Conservation (phyloP, 257 asterid genomes). For the Cynanchum wilfordii region DNA sequence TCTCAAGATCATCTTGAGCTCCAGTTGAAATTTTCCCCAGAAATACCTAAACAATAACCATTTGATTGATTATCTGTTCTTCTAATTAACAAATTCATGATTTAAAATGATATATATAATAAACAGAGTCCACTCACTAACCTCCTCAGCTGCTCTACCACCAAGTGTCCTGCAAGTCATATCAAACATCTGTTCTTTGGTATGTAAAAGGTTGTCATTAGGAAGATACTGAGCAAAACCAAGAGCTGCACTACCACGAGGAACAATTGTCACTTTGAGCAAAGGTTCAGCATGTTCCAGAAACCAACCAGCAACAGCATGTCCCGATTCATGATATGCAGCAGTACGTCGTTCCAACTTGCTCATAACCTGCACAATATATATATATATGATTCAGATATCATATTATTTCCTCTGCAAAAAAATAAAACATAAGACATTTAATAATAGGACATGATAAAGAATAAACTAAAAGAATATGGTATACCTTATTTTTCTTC, state of each 20-base stretch:
- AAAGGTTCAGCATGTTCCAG: conserved; percentile 81
- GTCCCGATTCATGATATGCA: conserved; percentile 94
- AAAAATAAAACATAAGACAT: too few species aligned
- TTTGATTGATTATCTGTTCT: too few species aligned
- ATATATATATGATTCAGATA: not conserved
- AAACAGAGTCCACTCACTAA: too few species aligned
- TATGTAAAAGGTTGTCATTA: conserved; percentile 87
- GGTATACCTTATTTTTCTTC: conserved; percentile 68
- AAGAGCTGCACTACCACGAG: conserved; percentile 96
- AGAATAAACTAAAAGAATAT: not conserved
- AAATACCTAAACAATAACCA: conserved; percentile 41
- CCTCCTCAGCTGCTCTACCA: conserved; percentile 84
- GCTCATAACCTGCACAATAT: conserved; percentile 57
- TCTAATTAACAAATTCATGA: too few species aligned
- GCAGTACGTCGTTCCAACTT: conserved; percentile 62
- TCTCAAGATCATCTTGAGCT: conserved; percentile 91
- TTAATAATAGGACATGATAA: not conserved
- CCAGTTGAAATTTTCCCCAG: conserved; percentile 89
- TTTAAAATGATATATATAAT: too few species aligned
- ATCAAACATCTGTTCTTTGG: conserved; percentile 88
- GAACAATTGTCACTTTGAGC: conserved; percentile 79
- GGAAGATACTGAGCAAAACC: conserved; percentile 97
- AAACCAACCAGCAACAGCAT: conserved; percentile 90
- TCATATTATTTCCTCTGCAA: not conserved
- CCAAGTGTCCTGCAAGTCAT: conserved; percentile 98